phyloP scores from a whole-genome alignment of 169 alveolate genomes.

The Plasmodium knowlesi region DNA sequence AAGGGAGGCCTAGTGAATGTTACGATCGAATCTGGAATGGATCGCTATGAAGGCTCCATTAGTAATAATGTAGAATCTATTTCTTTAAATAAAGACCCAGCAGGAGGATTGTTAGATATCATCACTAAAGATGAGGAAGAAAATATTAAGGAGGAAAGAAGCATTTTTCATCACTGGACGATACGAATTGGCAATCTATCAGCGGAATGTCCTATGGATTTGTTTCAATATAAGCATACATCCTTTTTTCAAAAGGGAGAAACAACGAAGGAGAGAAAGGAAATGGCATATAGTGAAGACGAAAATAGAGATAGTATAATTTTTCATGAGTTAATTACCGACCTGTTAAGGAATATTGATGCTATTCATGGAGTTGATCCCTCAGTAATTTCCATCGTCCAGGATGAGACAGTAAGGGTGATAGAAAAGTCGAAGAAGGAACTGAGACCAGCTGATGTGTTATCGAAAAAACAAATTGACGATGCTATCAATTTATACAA shows the following conservation, averaged over 20 bases:
- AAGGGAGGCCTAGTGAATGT: conserved; percentile 89
- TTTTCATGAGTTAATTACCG: conserved; percentile 62
- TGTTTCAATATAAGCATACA: conserved; percentile 48
- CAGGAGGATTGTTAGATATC: conserved; percentile 80
- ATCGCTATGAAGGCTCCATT: conserved; percentile 87
- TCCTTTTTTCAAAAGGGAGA: conserved; percentile 44
- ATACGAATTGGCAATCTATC: conserved; percentile 40
- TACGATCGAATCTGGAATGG: conserved; percentile 88
- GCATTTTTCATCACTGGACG: conserved; percentile 60
- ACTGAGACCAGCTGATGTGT: conserved; percentile 88
- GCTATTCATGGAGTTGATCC: conserved; percentile 91
- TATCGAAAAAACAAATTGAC: conserved; percentile 83
- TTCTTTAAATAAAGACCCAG: conserved; percentile 81
- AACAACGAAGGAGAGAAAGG: background rate
- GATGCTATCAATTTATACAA: conserved; percentile 83
- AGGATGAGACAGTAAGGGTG: conserved; percentile 85
- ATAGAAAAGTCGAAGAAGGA: conserved; percentile 87
- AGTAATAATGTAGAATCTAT: conserved; percentile 88
- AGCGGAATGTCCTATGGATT: conserved; percentile 67
- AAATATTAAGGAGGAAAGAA: conserved; percentile 71
- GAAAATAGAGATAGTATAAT: conserved; percentile 22
- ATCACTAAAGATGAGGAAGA: conserved; percentile 69
- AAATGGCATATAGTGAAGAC: conserved; percentile 20
- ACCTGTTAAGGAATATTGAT: conserved; percentile 81
- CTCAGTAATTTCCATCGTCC: conserved; percentile 83